phyloP scores from a whole-genome alignment of 1,284 basidiomycete genomes.

The Grifola frondosa region DNA sequence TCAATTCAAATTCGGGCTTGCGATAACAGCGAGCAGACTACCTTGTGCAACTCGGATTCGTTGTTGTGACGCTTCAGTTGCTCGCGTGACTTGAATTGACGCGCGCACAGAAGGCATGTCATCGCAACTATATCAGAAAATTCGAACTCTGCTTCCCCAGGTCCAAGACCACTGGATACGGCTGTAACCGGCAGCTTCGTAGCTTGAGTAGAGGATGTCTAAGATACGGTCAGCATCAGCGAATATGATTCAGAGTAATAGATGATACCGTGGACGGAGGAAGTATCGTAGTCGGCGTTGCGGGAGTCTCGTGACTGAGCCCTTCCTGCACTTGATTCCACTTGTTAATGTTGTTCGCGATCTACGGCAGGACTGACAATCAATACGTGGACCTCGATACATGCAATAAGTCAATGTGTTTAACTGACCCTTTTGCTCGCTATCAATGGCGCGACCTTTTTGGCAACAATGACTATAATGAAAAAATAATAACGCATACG shows the following conservation, averaged over 20 bases:
- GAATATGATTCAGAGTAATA: neutral
- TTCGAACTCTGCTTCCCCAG: slow-evolving; percentile 63
- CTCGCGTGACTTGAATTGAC: slow-evolving; percentile 87
- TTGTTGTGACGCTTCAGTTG: slow-evolving; percentile 84
- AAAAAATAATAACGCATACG: slow-evolving; percentile 15
- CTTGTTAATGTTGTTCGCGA: slow-evolving; percentile 86
- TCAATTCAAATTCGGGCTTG: slow-evolving; percentile 6
- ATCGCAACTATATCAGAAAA: slow-evolving; percentile 72
- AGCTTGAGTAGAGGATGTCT: too few relatives aligned
- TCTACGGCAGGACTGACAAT: slow-evolving; percentile 43
- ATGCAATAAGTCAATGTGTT: too few relatives aligned
- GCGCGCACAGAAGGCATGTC: slow-evolving; percentile 85
- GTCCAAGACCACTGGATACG: slow-evolving; percentile 36
- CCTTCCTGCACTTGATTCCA: slow-evolving; percentile 94
- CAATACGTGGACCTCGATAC: too few relatives aligned
- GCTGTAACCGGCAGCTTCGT: slow-evolving; percentile 20
- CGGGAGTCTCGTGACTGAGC: slow-evolving; percentile 43
- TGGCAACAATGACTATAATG: slow-evolving; percentile 56
- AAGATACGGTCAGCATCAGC: slow-evolving; percentile 12
- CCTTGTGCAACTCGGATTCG: slow-evolving; percentile 93
- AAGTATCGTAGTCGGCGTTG: slow-evolving; percentile 4
- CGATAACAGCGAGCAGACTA: slow-evolving; percentile 8
- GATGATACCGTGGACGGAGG: slow-evolving; percentile 9
- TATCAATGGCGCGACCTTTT: slow-evolving; percentile 81
- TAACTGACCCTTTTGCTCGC: slow-evolving; percentile 80